Percentiles rank a stretch among this genome's conserved stretches.
Conservation (phyloP, 805 yeast genomes). For the Danielozyma ontarioensis region DNA sequence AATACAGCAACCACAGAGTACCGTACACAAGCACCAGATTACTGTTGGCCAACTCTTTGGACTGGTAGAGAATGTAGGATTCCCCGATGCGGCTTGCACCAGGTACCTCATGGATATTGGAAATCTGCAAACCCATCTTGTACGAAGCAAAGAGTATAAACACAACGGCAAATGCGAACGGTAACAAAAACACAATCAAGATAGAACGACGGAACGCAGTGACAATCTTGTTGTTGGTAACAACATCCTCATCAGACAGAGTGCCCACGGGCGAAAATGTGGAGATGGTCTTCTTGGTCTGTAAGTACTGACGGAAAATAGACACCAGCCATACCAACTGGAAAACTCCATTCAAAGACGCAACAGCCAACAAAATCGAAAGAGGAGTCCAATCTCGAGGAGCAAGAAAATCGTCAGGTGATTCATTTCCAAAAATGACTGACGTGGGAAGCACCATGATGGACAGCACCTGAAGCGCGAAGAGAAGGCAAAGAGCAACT, state of each 20-base stretch:
- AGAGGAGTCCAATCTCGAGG: background rate
- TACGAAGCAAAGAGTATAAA: background rate
- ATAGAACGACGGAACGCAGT: conserved; percentile 23
- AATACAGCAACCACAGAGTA: background rate
- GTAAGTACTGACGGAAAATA: conserved; percentile 15
- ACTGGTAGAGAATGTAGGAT: background rate
- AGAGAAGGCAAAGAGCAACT: background rate
- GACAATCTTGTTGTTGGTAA: conserved; percentile 11
- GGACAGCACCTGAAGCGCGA: background rate
- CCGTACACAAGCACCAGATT: background rate
- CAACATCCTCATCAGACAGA: conserved; percentile 5
- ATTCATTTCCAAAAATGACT: background rate
- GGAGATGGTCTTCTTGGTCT: conserved; percentile 21
- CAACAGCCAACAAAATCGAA: background rate
- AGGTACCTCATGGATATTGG: background rate
- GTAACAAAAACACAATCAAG: conserved; percentile 20
- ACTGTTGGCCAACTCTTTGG: background rate
- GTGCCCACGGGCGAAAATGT: conserved; percentile 25
- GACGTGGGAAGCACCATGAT: background rate
- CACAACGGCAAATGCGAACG: conserved; percentile 7
- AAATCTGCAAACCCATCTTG: background rate
- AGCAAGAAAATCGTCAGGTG: background rate
- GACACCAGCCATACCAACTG: conserved; percentile 10
- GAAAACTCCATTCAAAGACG: conserved; percentile 1
- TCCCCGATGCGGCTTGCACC: background rate